Base-by-base conservation (phyloP, 176 grass and related monocot genomes). In the Olyra latifolia region DNA sequence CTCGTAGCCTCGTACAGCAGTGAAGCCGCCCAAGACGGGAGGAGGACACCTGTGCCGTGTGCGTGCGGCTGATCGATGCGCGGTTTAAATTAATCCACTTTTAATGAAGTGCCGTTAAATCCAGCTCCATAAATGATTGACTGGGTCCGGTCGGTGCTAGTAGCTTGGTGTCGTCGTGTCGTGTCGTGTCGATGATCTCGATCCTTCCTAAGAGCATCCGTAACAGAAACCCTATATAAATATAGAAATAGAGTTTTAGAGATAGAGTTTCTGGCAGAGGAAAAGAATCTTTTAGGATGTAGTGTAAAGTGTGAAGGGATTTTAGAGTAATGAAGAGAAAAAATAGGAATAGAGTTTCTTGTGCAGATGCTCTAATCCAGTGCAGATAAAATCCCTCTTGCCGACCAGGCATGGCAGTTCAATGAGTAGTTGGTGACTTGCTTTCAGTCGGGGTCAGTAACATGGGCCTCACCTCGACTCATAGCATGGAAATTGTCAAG, bases 41-140 rank as follows among this genome's bases (percentile, higher is more conserved):
- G 32, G 32, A 28, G 22, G 43, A 70, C 66, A 69, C 24, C 1
- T 19, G 14, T 48, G 24, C 43, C 24, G 0, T 19, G 14, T 48
- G 24, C 43, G 10, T 17, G 47, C 11, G 57, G 13, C 12, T 16
- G 25, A 14, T 59, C 4, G 42, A 71, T 12, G 48, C 10, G 3
- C 32, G 32, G 32, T 35, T 44, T 49, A 52, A 61, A 69, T 68
- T 60, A 68, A 48, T 28, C 7, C 8, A 16, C 61, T 35, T 43
- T 35, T 35, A 35, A 35, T 35, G 32, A 11, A 53, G 22, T 65
- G 32, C 61, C 7, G 23, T 27, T 41, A 47, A 44, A 75, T 24
- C 50, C 72, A 69, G 41, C 6, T 77, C 82, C 16, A 22, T 71
- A 42, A 29, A 47, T 70, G 73, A 46, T 57, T 19, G 66, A 8